Evolutionary conservation across 495 filamentous ascomycete species (phyloP), one percentile per base, ranked within the genome.

Genomic region (Penicillium odoratum): DNA sequence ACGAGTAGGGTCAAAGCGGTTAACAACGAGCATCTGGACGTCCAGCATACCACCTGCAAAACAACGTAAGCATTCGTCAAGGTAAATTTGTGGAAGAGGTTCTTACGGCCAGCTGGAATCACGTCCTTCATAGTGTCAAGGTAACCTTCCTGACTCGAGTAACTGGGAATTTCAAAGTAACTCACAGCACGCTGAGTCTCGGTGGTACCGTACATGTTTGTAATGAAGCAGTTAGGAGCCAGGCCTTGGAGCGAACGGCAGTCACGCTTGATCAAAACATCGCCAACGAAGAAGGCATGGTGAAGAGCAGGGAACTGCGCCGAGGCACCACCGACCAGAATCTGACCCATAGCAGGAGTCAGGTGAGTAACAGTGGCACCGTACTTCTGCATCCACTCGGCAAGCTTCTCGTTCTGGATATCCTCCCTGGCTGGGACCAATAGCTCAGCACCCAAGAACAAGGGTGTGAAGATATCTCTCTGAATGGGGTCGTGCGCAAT

Each of bases 341-440:
- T 94, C 66, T 98, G 93, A 50, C 93, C 93, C 93, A 98, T 79
- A 38, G 93, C 94, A 6, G 94, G 94, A 0, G 94, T 98, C 15
- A 98, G 78, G 68, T 97, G 94, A 5, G 92, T 93, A 34, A 94
- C 87, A 15, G 90, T 97, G 13, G 89, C 85, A 51, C 81, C 74
- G 64, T 92, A 83, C 52, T 89, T 82, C 47, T 79, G 80, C 86
- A 97, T 93, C 94, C 94, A 97, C 63, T 95, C 90, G 3, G 91
- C 92, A 18, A 98, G 80, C 57, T 81, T 86, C 72, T 97, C 93
- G 65, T 96, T 89, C 49, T 88, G 83, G 40, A 98, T 98, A 64
- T 92, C 86, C 54, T 96, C 93, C 21, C 83, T 83, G 4, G 88
- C 83, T 1, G 93, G 93, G 1, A 96, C 87, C 16, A 97, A 71